phyloP scores from a whole-genome alignment of 2,329 filamentous ascomycete genomes.

The Stachybotrys echinatus region DNA sequence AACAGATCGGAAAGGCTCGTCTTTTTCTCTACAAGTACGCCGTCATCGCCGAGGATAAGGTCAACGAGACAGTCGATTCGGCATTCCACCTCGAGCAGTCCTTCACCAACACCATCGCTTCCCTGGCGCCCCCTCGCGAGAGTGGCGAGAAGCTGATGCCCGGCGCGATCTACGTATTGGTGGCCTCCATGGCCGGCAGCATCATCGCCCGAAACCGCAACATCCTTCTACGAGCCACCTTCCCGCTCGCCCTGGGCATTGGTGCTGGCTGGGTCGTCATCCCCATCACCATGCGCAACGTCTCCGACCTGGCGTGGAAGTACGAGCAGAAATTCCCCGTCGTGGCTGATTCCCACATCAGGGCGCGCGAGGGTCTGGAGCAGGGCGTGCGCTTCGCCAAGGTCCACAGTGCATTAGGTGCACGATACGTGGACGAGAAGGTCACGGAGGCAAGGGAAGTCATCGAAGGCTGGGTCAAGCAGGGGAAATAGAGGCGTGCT shows the following conservation, averaged over 20 bases:
- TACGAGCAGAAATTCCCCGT: slow-evolving; percentile 88
- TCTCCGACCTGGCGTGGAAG: slow-evolving; percentile 79
- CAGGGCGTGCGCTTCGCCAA: slow-evolving; percentile 68
- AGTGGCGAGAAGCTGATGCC: slow-evolving; percentile 87
- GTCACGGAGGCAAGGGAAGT: slow-evolving; percentile 69
- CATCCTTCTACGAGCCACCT: slow-evolving; percentile 70
- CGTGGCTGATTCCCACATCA: slow-evolving; percentile 74
- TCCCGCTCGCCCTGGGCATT: slow-evolving; percentile 75
- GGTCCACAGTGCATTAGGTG: slow-evolving; percentile 66
- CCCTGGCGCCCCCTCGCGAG: slow-evolving; percentile 78
- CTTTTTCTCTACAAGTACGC: slow-evolving; percentile 75
- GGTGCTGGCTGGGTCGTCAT: slow-evolving; percentile 79
- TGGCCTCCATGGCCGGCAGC: slow-evolving; percentile 89
- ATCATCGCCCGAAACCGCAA: slow-evolving; percentile 87
- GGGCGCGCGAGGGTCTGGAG: slow-evolving; percentile 62
- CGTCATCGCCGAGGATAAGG: slow-evolving; percentile 68
- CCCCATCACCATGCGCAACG: slow-evolving; percentile 85
- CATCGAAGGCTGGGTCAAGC: slow-evolving; percentile 85
- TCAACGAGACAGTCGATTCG: slow-evolving; percentile 77
- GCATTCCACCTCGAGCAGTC: slow-evolving; percentile 82
- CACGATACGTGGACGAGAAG: slow-evolving; percentile 73
- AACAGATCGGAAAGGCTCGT: slow-evolving; percentile 73
- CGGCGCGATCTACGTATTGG: slow-evolving; percentile 84
- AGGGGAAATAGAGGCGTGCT: slow-evolving; percentile 60
- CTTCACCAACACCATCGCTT: slow-evolving; percentile 85